Base-by-base conservation (phyloP, 2,329 filamentous ascomycete species). In the Sarocladium strictum region DNA sequence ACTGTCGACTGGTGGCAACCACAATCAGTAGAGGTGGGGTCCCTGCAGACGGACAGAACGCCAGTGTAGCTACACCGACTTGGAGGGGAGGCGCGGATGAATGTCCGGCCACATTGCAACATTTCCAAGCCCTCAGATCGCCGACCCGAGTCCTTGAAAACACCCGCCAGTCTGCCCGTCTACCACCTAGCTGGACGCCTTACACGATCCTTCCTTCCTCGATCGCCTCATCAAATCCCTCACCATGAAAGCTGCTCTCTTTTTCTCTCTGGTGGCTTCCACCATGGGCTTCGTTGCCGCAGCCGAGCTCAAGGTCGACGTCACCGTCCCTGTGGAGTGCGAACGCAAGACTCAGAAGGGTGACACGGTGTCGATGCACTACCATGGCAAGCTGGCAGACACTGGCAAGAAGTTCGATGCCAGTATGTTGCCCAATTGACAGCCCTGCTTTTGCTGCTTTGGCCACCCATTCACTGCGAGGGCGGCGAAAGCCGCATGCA, bases 321-420 rank as follows among this genome's bases (percentile, higher is more conserved):
- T 89, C 61, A 88, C 85, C 53, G 78, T 84, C 56, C 76, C 81
- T 24, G 87, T 89, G 59, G 83, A 90, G 62, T 97, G 92, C 77
- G 83, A 84, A 52, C 86, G 90, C 71, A 92, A 89, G 76, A 88
- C 83, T 15, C 65, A 80, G 65, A 82, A 79, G 58, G 90, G 90
- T 61, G 92, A 97, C 74, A 84, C 77, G 59, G 84, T 97, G 66
- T 77, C 85, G 54, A 90, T 97, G 65, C 91, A 97, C 76, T 97
- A 97, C 78, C 81, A 81, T 55, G 93, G 93, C 63, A 94, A 87
- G 1, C 81, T 97, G 29, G 79, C 84, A 58, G 74, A 76, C 53
- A 82, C 84, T 60, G 93, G 91, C 64, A 77, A 81, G 58, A 77
- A 94, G 69, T 97, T 97, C 67, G 93, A 97, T 73, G 83, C 89